A percentile compares a stretch with the other conserved stretches of the same genome.
These are phyloP conservation scores for Yamadazyma tumulicola DNA, from an alignment of 805 yeast genomes.

Conservation along the genomic window DNA sequence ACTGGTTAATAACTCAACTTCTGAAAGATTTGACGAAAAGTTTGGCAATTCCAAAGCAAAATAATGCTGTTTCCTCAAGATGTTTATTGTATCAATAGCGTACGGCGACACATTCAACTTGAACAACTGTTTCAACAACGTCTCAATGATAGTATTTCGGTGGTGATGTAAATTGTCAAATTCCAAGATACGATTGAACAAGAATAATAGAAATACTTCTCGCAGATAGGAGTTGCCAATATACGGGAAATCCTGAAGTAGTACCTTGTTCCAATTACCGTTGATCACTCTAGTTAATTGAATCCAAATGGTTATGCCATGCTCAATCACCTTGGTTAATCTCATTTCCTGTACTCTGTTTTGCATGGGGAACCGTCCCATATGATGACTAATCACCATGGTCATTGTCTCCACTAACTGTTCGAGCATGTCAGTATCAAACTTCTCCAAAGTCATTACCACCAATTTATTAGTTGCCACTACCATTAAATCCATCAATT, in stretches of 20 bases:
- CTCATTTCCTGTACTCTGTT: constrained; percentile 18
- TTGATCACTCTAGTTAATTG: constrained; percentile 14
- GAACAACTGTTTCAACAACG: constrained; percentile 23
- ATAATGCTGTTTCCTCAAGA: constrained; percentile 2
- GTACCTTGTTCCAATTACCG: constrained; percentile 33
- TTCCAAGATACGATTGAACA: constrained; percentile 23
- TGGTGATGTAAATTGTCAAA: constrained; percentile 18
- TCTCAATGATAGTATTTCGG: constrained; percentile 19
- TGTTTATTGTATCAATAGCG: constrained; percentile 16
- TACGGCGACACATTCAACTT: constrained; percentile 25
- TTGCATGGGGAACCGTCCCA: constrained; percentile 35
- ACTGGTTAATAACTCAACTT: constrained; percentile 8
- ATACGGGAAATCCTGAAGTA: constrained; percentile 37
- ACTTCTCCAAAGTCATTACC: background rate
- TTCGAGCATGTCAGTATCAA: background rate
- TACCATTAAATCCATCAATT: constrained; percentile 1
- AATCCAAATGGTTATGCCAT: constrained; percentile 30
- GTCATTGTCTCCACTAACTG: constrained; percentile 4
- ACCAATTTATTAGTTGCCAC: constrained; percentile 1
- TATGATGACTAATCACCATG: constrained; percentile 21
- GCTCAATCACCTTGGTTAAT: constrained; percentile 22
- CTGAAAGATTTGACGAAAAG: constrained; percentile 4
- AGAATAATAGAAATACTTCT: constrained; percentile 26
- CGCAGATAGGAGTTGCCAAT: constrained; percentile 37
- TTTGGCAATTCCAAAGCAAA: constrained; percentile 1